Evolutionary conservation across 108 stramenopile genomes (phyloP), one percentile per base, ranked within the genome.

Genomic region (Skeletonema menzelii): DNA sequence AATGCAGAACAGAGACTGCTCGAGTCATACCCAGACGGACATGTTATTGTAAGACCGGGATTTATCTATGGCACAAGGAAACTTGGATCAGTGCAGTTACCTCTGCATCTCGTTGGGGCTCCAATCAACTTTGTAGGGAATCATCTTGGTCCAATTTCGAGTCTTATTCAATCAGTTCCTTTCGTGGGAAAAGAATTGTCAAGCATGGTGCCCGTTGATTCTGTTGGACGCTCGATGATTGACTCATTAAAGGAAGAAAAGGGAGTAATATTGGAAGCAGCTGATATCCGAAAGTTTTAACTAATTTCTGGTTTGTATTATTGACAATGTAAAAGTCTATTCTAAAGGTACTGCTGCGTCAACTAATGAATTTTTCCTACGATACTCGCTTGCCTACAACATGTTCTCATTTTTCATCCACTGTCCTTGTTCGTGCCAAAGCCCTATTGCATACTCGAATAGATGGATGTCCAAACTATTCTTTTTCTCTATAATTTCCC

Each of bases 11-110:
- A 75, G 10, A 88, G 81, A 40, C 60, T 90, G 26, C 44, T 66
- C 32, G 24, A 77, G 37, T 12, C 34, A 7, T 87, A 66, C 42
- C 85, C 87, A 7, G 73, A 85, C 5, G 68, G 69, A 11, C 87
- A 86, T 63, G 76, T 86, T 0, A 82, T 89, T 38, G n/a, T 91
- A 27, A 67, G 90, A n/a, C 87, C 90, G 20, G 77, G 85, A 47
- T 89, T 87, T 55, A 85, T 91, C 31, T 89, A 88, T 46, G 90
- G 90, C 32, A 68, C 65, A 15, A 56, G 90, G 6, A 63, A 22
- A 13, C 58, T 81, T 15, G 62, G 83, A 14, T 32, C 87, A 34
- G 30, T 72, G 15, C 12, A 20, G 31, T 6, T 84, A 19, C 80
- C 80, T 22, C 46, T 84, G 62, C 80, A 82, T 14, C 27, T 63